These are phyloP conservation scores for Aspergillus hortae DNA, from an alignment of 2,329 filamentous ascomycete genomes.

Conservation along the genomic window DNA sequence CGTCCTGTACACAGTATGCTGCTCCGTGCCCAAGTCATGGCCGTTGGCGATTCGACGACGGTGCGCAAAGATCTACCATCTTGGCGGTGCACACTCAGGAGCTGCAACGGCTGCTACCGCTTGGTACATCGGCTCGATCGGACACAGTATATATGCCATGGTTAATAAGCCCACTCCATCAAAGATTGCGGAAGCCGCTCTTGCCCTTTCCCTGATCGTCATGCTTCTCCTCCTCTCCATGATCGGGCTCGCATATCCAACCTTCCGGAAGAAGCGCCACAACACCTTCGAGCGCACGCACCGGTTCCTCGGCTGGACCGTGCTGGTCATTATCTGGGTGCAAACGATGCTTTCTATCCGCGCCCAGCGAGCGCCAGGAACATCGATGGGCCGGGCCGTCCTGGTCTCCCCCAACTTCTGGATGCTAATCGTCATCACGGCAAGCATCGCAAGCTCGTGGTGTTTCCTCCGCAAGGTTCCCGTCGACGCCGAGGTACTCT, in stretches of 20 bases:
- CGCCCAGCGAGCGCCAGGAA: background rate
- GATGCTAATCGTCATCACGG: constrained; percentile 19
- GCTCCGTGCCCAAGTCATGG: constrained; percentile 27
- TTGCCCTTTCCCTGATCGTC: constrained; percentile 24
- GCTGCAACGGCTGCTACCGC: constrained; percentile 33
- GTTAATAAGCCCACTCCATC: background rate
- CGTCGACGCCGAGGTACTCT: constrained; percentile 19
- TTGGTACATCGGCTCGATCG: constrained; percentile 37
- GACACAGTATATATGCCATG: constrained; percentile 1
- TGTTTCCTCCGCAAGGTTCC: constrained; percentile 15
- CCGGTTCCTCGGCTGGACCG: constrained; percentile 35
- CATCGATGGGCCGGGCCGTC: constrained; percentile 1
- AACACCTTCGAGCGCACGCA: constrained; percentile 37
- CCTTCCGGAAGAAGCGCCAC: constrained; percentile 27
- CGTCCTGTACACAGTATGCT: constrained; percentile 31
- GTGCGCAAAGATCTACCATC: constrained; percentile 39
- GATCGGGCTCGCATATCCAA: constrained; percentile 13
- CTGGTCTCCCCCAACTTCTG: constrained; percentile 15
- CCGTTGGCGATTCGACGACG: constrained; percentile 33
- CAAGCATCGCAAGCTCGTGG: constrained; percentile 21
- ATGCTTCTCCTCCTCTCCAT: constrained; percentile 16
- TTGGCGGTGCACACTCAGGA: constrained; percentile 40
- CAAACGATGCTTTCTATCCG: constrained; percentile 8
- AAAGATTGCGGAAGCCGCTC: background rate
- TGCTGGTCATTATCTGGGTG: constrained; percentile 5